phyloP scores from a whole-genome alignment of 192 early-diverging fungal species.

The Backusella tarrabulga region DNA sequence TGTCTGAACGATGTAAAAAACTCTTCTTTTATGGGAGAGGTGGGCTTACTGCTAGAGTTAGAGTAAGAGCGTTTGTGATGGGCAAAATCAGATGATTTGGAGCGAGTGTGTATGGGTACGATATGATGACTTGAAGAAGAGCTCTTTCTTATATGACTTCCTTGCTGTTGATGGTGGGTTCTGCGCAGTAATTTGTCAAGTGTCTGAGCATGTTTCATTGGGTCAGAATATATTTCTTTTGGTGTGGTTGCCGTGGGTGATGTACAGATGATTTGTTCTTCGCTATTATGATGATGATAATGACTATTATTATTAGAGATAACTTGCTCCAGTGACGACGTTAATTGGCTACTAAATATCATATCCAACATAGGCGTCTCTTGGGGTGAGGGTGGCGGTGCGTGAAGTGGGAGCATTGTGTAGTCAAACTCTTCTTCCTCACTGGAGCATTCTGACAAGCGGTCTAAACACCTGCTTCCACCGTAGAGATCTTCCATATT shows the following conservation, averaged over 20 bases:
- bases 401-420: slow-evolving; percentile 12
- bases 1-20: background rate
- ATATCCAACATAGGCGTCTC: slow-evolving; percentile 30
- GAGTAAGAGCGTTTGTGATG: background rate
- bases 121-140: slow-evolving; percentile 6
- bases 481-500: slow-evolving; percentile 3
- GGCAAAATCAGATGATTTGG: background rate
- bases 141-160: slow-evolving; percentile 7
- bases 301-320: background rate
- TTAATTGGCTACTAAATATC: slow-evolving; percentile 16
- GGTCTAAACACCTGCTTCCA: background rate
- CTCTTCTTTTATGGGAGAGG: background rate
- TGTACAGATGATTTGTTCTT: background rate
- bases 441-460: slow-evolving; percentile 16
- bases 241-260: background rate
- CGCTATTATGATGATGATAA: background rate
- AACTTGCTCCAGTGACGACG: slow-evolving; percentile 13
- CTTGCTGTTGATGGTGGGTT: slow-evolving; percentile 9
- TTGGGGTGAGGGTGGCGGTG: slow-evolving; percentile 34
- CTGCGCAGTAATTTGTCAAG: slow-evolving; percentile 23
- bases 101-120: background rate
- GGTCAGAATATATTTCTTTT: background rate
- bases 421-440: slow-evolving; percentile 23
- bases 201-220: slow-evolving; percentile 24
- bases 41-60: background rate